Percentiles rank a stretch among this genome's conserved stretches.
Conservation (phyloP, 169 alveolate species). For the Plasmodium berghei region DNA sequence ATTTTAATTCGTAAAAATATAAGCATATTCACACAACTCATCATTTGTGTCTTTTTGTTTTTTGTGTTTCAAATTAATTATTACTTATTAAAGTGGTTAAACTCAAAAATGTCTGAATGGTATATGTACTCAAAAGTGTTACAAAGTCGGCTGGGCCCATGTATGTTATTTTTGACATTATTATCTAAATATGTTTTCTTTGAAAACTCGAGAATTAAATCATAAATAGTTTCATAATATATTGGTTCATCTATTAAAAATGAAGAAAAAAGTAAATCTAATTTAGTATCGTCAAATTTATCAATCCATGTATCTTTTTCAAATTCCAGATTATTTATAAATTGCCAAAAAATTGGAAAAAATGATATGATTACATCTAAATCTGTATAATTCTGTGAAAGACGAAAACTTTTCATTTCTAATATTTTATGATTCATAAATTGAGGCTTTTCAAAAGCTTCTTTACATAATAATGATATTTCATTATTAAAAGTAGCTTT, state of each 20-base stretch:
- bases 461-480: conserved; percentile 60
- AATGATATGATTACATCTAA: conserved; percentile 46
- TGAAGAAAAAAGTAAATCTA: conserved; percentile 67
- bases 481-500: conserved; percentile 43
- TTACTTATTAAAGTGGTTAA: conserved; percentile 68
- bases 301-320: conserved; percentile 69
- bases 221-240: conserved; percentile 68
- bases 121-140: conserved; percentile 51
- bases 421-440: conserved; percentile 71
- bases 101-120: conserved; percentile 73
- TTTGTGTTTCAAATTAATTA: conserved; percentile 3
- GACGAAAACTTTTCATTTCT: conserved; percentile 76
- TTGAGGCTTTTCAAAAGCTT: conserved; percentile 75
- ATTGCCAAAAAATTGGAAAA: conserved; percentile 64
- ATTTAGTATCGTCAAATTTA: conserved; percentile 37
- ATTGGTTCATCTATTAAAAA: conserved; percentile 54
- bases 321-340: conserved; percentile 43
- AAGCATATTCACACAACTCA: background rate
- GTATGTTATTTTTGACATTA: conserved; percentile 40
- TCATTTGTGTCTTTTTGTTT: background rate
- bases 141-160: conserved; percentile 52
- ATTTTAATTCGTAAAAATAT: background rate
- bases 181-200: conserved; percentile 21
- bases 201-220: conserved; percentile 47
- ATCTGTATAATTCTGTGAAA: conserved; percentile 69